Percentiles rank a stretch among this genome's conserved stretches.
phyloP scores from a whole-genome alignment of 140 eudicot species.

The Cichorium intybus region DNA sequence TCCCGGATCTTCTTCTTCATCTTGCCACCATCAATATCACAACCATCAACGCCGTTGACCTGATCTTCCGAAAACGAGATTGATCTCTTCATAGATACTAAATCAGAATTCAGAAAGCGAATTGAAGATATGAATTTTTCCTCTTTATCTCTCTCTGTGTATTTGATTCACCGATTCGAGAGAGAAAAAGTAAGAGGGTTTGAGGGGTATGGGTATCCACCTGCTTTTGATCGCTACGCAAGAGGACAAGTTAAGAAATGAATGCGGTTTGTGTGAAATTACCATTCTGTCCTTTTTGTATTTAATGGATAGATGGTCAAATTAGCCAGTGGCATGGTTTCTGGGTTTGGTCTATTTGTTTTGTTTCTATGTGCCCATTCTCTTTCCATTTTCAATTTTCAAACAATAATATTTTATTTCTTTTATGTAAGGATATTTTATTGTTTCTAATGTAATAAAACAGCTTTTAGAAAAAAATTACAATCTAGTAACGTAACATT shows the following conservation, averaged over 20 bases:
- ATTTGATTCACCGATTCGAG: slow-evolving; percentile 10
- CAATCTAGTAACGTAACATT: too few species aligned
- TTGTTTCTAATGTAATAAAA: too few species aligned
- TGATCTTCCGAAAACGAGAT: slow-evolving; percentile 25
- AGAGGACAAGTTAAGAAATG: slow-evolving; percentile 26
- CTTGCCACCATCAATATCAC: slow-evolving; percentile 15
- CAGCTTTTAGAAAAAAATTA: too few species aligned
- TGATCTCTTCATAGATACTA: slow-evolving; percentile 40
- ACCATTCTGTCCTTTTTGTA: slow-evolving; percentile 11
- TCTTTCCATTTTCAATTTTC: neutral
- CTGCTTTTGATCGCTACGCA: slow-evolving; percentile 15
- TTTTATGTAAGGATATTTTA: neutral
- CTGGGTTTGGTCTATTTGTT: slow-evolving; percentile 21
- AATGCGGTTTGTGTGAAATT: slow-evolving; percentile 15
- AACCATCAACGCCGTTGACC: slow-evolving; percentile 3
- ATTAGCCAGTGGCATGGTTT: slow-evolving; percentile 18
- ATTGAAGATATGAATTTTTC: neutral
- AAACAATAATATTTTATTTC: neutral
- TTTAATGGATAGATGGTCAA: slow-evolving; percentile 10
- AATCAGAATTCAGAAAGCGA: neutral
- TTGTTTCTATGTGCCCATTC: slow-evolving; percentile 14
- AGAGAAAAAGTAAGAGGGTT: slow-evolving; percentile 4
- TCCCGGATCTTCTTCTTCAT: slow-evolving; percentile 44
- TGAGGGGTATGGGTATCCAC: slow-evolving; percentile 27
- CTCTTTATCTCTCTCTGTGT: neutral